phyloP scores from a whole-genome alignment of 495 filamentous ascomycete genomes.

The Bombardia bombarda region DNA sequence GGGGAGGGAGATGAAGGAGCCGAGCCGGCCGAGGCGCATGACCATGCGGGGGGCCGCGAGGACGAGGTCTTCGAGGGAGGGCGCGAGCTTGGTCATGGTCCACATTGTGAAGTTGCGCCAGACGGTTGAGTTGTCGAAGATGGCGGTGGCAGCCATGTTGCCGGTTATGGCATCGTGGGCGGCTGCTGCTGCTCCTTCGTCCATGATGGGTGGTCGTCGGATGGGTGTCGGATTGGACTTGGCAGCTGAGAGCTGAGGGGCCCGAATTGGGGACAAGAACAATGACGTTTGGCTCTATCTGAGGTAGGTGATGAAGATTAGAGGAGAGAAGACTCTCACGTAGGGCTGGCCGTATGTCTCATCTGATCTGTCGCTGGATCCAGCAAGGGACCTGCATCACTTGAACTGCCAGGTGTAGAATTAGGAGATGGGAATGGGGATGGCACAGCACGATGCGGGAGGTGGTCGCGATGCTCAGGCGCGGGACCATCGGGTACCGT shows the following conservation, averaged over 20 bases:
- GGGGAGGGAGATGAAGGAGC: conserved; percentile 49
- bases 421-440: neutral
- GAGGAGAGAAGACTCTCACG: conserved; percentile 1
- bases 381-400: neutral
- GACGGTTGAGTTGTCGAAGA: conserved; percentile 29
- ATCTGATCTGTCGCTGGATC: neutral
- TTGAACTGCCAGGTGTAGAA: neutral
- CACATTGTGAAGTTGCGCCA: conserved; percentile 42
- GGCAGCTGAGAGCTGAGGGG: neutral
- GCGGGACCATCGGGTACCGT: too few species aligned
- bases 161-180: conserved; percentile 12
- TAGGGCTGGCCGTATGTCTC: neutral
- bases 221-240: neutral
- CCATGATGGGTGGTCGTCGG: neutral
- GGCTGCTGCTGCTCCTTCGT: conserved; percentile 7
- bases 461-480: too few species aligned
- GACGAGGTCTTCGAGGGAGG: conserved; percentile 47
- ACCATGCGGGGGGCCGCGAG: conserved; percentile 56
- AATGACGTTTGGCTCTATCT: too few species aligned
- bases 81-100: conserved; percentile 36
- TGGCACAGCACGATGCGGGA: too few species aligned
- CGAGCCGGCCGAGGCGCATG: conserved; percentile 52
- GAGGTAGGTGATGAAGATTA: too few species aligned
- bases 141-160: conserved; percentile 3
- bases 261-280: neutral